Base-by-base conservation (phyloP, 2,329 filamentous ascomycete genomes). In the Alternaria arborescens region DNA sequence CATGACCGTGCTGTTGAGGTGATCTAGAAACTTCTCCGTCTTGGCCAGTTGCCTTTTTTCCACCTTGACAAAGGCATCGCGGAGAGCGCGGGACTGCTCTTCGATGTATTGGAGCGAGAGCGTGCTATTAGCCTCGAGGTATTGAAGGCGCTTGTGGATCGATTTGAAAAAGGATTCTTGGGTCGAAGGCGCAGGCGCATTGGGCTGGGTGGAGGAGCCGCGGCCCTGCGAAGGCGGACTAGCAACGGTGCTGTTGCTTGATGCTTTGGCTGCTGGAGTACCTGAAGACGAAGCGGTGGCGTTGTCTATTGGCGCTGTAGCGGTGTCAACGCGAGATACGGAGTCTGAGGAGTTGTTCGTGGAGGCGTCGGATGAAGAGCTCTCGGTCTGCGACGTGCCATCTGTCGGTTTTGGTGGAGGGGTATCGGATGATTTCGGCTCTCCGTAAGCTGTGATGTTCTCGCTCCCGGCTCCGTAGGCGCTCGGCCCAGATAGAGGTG, bases 91-190 rank as follows among this genome's bases (percentile, higher is more conserved):
- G 4, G 94, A 97, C 77, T 98, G 95, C 61, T 97, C 93, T 80
- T 98, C 94, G 61, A 99, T 97, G 74, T 99, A 99, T 72, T 97
- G 92, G 8, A 98, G 83, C 0, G 94, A 97, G 11, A 98, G 84
- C 0, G 94, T 97, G 11, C 94, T 93, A 76, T 98, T 99, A 16
- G 92, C 88, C 78, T 99, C 95, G 8, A 98, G 88, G 70, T 94
- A 89, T 66, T 94, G 92, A 5, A 99, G 85, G 1, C 95, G 91
- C 78, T 98, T 98, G 65, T 94, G 93, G 8, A 98, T 90, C 4
- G 93, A 92, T 77, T 98, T 98, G 85, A 97, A 99, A 79, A 99
- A 98, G 2, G 92, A 95, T 76, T 99, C 95, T 78, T 99, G 95
- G 1, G 96, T 95, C 0, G 94, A 93, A 2, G 94, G 94, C 1